phyloP scores from a whole-genome alignment of 2,329 filamentous ascomycete genomes.

The Dryadomyces quercus-mongolicae region DNA sequence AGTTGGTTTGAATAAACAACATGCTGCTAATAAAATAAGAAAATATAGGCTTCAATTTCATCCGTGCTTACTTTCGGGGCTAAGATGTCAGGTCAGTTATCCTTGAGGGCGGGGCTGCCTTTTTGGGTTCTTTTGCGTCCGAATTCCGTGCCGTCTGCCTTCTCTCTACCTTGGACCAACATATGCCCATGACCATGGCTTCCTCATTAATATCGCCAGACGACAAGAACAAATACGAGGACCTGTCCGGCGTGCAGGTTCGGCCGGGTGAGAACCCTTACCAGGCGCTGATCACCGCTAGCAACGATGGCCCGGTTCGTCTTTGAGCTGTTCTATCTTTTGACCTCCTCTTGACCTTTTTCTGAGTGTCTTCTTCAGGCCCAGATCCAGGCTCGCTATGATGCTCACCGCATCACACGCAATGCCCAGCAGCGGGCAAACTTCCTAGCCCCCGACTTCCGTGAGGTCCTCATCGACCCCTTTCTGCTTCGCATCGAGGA shows the following conservation, averaged over 20 bases:
- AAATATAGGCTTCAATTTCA: too few species aligned
- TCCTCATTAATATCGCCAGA: constrained; percentile 23
- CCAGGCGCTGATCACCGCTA: constrained; percentile 57
- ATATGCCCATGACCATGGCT: constrained; percentile 1
- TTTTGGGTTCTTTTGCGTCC: not conserved
- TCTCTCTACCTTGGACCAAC: not conserved
- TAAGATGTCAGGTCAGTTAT: too few species aligned
- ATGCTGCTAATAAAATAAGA: too few species aligned
- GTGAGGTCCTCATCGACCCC: constrained; percentile 62
- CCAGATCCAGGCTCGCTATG: constrained; percentile 61
- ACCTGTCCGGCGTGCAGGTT: constrained; percentile 38
- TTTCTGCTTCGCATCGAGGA: constrained; percentile 60
- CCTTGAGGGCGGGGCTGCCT: not conserved
- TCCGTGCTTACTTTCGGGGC: too few species aligned
- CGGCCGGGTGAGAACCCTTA: constrained; percentile 59
- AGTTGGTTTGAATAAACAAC: too few species aligned
- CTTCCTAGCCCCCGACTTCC: constrained; percentile 56
- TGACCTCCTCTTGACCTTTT: not conserved
- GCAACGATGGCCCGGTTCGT: constrained; percentile 53
- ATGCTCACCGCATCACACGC: constrained; percentile 58
- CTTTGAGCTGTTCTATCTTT: not conserved
- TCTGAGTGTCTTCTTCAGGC: constrained; percentile 26
- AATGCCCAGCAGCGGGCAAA: constrained; percentile 66
- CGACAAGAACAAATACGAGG: constrained; percentile 38
- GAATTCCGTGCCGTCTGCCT: not conserved